Conservation (phyloP, 2,329 filamentous ascomycete species). For the Fonsecaea pedrosoi region DNA sequence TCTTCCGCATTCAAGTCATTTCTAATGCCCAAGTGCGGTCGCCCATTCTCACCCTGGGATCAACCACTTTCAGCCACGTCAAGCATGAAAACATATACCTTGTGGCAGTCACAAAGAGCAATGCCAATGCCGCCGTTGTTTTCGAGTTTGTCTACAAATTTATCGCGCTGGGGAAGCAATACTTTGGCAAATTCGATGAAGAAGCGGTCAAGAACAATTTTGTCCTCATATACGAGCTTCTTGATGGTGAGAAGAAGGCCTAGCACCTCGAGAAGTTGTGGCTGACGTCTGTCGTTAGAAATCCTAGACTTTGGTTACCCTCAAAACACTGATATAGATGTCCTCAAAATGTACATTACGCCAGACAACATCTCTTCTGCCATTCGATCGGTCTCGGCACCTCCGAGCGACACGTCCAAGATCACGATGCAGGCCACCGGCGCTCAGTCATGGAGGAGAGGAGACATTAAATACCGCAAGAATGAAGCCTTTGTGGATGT, state of each 20-base stretch:
- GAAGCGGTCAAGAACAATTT: slow-evolving; percentile 99
- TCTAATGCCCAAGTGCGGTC: slow-evolving; percentile 97
- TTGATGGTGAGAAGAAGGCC: slow-evolving; percentile 71
- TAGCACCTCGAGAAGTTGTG: neutral
- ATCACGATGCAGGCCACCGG: slow-evolving; percentile 99
- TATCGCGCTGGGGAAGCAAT: slow-evolving; percentile 86
- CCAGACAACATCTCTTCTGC: slow-evolving; percentile 96
- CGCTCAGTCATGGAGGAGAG: slow-evolving; percentile 93
- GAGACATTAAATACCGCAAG: slow-evolving; percentile 98
- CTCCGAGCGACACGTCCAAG: slow-evolving; percentile 80
- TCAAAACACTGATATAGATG: slow-evolving; percentile 98
- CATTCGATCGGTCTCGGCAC: slow-evolving; percentile 52
- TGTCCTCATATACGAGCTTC: slow-evolving; percentile 94
- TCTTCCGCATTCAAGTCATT: slow-evolving; percentile 99
- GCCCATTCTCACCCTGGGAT: slow-evolving; percentile 94
- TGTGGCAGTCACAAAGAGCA: slow-evolving; percentile 97
- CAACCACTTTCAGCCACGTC: slow-evolving; percentile 98
- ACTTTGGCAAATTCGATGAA: slow-evolving; percentile 99
- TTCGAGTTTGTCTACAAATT: slow-evolving; percentile 97
- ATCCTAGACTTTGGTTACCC: slow-evolving; percentile 99
- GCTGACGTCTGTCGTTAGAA: slow-evolving; percentile 61
- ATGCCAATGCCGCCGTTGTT: slow-evolving; percentile 95
- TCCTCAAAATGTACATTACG: slow-evolving; percentile 99
- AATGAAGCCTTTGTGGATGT: slow-evolving; percentile 99
- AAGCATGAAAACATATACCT: slow-evolving; percentile 99